Evolutionary conservation across 2,329 filamentous ascomycete genomes (phyloP).

Genomic region (Cladosporium halotolerans): DNA sequence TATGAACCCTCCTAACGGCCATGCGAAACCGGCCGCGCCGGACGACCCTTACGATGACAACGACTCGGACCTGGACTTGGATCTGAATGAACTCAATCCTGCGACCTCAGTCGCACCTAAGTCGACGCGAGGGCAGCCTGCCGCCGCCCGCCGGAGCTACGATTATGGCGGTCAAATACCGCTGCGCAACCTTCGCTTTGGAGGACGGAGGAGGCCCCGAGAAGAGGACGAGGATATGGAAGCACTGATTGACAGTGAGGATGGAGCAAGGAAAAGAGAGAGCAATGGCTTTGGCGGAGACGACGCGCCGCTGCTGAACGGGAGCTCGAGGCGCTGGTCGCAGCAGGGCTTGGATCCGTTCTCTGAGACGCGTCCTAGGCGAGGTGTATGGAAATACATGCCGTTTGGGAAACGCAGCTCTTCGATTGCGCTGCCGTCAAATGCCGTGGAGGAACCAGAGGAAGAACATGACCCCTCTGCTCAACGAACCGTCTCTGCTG

Average conservation of each 20-base stretch:
- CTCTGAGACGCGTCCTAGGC: slow-evolving; percentile 29
- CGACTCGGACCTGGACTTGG: slow-evolving; percentile 71
- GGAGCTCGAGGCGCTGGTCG: slow-evolving; percentile 13
- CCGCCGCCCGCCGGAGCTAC: slow-evolving; percentile 18
- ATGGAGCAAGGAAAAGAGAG: slow-evolving; percentile 25
- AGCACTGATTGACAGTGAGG: slow-evolving; percentile 53
- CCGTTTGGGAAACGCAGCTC: slow-evolving; percentile 19
- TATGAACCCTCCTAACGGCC: slow-evolving; percentile 41
- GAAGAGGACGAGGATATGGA: slow-evolving; percentile 56
- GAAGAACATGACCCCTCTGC: slow-evolving; percentile 55
- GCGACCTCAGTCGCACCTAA: slow-evolving; percentile 20
- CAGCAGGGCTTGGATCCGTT: slow-evolving; percentile 12
- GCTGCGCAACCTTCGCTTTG: slow-evolving; percentile 54
- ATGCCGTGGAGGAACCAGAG: slow-evolving; percentile 33
- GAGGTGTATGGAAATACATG: slow-evolving; percentile 23
- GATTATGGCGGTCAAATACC: slow-evolving; percentile 57
- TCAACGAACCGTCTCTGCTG: slow-evolving; percentile 70
- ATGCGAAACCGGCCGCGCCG: slow-evolving; percentile 53
- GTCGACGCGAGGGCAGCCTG: slow-evolving; percentile 23
- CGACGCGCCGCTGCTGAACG: slow-evolving; percentile 63
- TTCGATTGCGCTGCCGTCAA: slow-evolving; percentile 22
- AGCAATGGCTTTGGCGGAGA: slow-evolving; percentile 37
- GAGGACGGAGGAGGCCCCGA: slow-evolving; percentile 36
- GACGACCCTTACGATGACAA: slow-evolving; percentile 51
- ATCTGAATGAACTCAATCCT: slow-evolving; percentile 74